These are phyloP conservation scores for Elsinoe perseae DNA, from an alignment of 2,329 filamentous ascomycete genomes.

Conservation along the genomic window DNA sequence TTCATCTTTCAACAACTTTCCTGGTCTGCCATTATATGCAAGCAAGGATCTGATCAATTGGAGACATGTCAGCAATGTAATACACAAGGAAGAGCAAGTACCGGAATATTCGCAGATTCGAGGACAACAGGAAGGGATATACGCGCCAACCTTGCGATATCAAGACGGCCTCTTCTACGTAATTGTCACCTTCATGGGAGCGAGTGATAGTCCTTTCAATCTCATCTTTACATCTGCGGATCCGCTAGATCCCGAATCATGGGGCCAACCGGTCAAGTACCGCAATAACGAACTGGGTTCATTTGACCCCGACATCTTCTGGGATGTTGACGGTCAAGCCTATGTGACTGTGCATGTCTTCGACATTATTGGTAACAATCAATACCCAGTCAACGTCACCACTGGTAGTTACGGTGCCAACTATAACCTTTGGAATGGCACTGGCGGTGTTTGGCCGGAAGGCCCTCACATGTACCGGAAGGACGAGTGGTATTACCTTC, in stretches of 20 bases:
- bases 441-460: slow-evolving; percentile 29
- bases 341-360: neutral
- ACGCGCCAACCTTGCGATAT: slow-evolving; percentile 35
- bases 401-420: neutral
- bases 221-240: slow-evolving; percentile 42
- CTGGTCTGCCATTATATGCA: slow-evolving; percentile 40
- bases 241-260: slow-evolving; percentile 37
- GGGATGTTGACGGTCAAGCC: neutral
- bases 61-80: slow-evolving; percentile 32
- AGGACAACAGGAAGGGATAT: slow-evolving; percentile 29
- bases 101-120: slow-evolving; percentile 20
- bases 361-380: neutral
- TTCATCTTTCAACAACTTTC: slow-evolving; percentile 41
- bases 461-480: slow-evolving; percentile 34
- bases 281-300: slow-evolving; percentile 21
- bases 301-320: slow-evolving; percentile 29
- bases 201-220: slow-evolving; percentile 32
- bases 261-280: slow-evolving; percentile 45
- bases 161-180: slow-evolving; percentile 37
- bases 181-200: slow-evolving; percentile 21
- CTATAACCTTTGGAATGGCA: slow-evolving; percentile 29
- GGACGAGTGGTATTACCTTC: slow-evolving; percentile 32
- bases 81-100: slow-evolving; percentile 33
- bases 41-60: slow-evolving; percentile 39
- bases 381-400: neutral